Evolutionary conservation across 768 basidiomycete genomes (phyloP).

Genomic region (Pholiota molesta): DNA sequence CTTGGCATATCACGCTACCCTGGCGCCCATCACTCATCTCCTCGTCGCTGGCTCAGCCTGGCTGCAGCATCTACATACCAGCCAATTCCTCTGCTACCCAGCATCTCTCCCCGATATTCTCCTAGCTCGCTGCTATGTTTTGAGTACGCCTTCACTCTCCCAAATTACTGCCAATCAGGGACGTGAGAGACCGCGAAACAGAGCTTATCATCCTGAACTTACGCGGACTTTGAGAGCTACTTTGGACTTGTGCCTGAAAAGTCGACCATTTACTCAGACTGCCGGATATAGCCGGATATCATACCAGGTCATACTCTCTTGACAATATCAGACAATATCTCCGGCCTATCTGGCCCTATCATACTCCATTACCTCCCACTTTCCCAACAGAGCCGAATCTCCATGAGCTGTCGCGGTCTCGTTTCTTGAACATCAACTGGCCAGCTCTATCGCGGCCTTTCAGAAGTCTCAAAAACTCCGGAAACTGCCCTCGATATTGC

Average conservation of each 20-base stretch:
- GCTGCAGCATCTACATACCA: no score
- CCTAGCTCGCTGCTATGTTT: no score
- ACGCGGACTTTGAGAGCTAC: not conserved
- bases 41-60: no score
- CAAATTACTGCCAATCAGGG: no score
- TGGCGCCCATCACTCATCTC: not conserved
- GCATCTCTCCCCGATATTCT: no score
- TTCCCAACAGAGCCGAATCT: not conserved
- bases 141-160: no score
- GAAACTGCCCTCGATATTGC: not conserved
- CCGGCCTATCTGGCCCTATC: conserved; percentile 11
- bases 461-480: not conserved
- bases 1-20: not conserved
- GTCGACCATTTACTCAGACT: not conserved
- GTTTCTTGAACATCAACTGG: not conserved
- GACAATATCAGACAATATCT: conserved; percentile 9
- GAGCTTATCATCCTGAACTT: not conserved
- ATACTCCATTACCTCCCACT: conserved; percentile 1
- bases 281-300: conserved; percentile 2
- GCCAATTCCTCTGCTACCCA: no score
- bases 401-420: not conserved
- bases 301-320: not conserved
- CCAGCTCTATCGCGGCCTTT: not conserved
- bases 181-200: not conserved
- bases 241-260: not conserved